These are phyloP conservation scores for Stereocaulon alpinum DNA, from an alignment of 495 filamentous ascomycete genomes.

Conservation along the genomic window DNA sequence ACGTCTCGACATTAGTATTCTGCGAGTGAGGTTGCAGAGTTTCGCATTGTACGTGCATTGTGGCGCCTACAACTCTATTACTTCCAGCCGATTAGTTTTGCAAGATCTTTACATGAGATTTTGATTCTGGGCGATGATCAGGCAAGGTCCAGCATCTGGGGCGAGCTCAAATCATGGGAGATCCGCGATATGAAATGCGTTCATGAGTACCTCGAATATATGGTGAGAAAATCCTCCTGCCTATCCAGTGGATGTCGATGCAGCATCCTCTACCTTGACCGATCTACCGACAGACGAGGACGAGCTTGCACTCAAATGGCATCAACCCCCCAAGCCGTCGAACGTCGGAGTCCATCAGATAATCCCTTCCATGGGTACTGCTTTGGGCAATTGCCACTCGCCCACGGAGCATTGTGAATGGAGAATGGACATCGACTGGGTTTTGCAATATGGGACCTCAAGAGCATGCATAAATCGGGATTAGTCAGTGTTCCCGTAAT, in stretches of 20 bases:
- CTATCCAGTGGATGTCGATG: not conserved
- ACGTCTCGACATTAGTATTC: not conserved
- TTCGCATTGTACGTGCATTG: slow-evolving; percentile 2
- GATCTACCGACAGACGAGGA: not conserved
- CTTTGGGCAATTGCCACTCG: not conserved
- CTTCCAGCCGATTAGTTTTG: not conserved
- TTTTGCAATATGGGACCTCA: slow-evolving; percentile 5
- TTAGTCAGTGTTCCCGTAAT: not conserved
- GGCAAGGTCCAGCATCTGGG: not conserved
- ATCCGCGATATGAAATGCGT: not conserved
- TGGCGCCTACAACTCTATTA: slow-evolving; percentile 9
- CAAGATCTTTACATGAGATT: not conserved
- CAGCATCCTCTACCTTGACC: not conserved
- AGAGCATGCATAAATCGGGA: not conserved
- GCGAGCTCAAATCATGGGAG: not conserved
- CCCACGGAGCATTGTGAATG: not conserved
- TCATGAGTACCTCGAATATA: not conserved
- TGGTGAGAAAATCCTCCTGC: not conserved
- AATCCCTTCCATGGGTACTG: slow-evolving; percentile 7
- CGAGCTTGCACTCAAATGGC: not conserved
- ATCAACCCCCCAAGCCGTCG: not conserved
- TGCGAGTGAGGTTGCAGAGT: not conserved
- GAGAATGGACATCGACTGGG: not conserved
- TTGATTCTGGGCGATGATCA: not conserved
- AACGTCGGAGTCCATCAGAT: slow-evolving; percentile 1